Conservation (phyloP, 306 rosid genomes). For the Fragaria ananassa region DNA sequence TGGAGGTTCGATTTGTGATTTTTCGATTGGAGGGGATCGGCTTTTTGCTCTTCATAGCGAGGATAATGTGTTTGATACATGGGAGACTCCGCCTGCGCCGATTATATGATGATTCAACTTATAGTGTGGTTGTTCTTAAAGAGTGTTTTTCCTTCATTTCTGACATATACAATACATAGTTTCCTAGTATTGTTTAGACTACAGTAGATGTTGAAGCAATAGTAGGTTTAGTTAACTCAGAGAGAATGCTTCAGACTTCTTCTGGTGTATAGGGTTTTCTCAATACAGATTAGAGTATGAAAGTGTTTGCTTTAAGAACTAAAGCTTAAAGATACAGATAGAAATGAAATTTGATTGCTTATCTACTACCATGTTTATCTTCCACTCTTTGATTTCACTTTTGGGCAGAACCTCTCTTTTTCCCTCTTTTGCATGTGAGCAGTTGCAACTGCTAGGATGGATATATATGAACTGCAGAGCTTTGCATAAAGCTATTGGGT, state of each 20-base stretch:
- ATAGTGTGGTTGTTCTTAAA: conserved; percentile 11
- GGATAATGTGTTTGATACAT: conserved; percentile 89
- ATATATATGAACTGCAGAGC: conserved; percentile 20
- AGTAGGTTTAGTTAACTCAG: conserved; percentile 19
- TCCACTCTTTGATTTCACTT: conserved; percentile 23
- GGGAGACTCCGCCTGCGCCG: conserved; percentile 91
- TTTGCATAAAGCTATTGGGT: conserved; percentile 36
- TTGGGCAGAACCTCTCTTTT: conserved; percentile 17
- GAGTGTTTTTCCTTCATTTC: neutral
- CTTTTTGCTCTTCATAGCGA: conserved; percentile 91
- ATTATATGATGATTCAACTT: conserved; percentile 34
- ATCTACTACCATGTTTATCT: conserved; percentile 6
- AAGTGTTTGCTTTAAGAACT: conserved; percentile 19
- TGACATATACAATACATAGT: conserved; percentile 24
- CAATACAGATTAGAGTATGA: conserved; percentile 7
- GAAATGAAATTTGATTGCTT: conserved; percentile 28
- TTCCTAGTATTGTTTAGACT: conserved; percentile 19
- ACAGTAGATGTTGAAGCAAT: conserved; percentile 12
- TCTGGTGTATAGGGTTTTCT: conserved; percentile 23
- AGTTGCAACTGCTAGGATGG: conserved; percentile 34
- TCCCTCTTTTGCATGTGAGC: conserved; percentile 41
- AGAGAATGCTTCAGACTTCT: conserved; percentile 11
- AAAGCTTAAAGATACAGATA: conserved; percentile 1
- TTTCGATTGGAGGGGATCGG: conserved; percentile 92
- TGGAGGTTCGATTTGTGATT: conserved; percentile 92